Conservation (phyloP, 2,329 filamentous ascomycete genomes). For the Penicillium crustosum region DNA sequence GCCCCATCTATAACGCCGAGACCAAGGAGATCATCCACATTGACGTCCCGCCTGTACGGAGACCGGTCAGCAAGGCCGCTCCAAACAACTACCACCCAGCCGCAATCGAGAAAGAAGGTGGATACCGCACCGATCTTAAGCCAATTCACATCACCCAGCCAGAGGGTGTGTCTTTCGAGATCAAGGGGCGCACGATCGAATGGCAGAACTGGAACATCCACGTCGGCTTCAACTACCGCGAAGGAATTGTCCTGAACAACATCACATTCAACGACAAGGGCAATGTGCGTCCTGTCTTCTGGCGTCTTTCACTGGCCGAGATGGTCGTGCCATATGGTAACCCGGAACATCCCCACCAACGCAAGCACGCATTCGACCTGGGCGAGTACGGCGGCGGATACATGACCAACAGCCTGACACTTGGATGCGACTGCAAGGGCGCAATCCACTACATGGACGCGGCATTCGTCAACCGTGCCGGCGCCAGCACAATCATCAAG, state of each 20-base stretch:
- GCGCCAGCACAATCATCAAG: slow-evolving; percentile 77
- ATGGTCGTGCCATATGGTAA: slow-evolving; percentile 81
- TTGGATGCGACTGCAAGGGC: slow-evolving; percentile 47
- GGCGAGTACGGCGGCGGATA: slow-evolving; percentile 51
- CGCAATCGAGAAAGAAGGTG: slow-evolving; percentile 69
- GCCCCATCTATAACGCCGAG: slow-evolving; percentile 82
- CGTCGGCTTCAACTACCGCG: slow-evolving; percentile 91
- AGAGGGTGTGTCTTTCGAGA: slow-evolving; percentile 81
- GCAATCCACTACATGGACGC: slow-evolving; percentile 90
- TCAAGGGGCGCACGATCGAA: slow-evolving; percentile 70
- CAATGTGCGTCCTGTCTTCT: slow-evolving; percentile 75
- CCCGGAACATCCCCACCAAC: slow-evolving; percentile 50
- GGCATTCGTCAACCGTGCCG: slow-evolving; percentile 74
- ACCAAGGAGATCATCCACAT: slow-evolving; percentile 78
- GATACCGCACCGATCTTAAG: slow-evolving; percentile 77
- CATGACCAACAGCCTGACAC: slow-evolving; percentile 50
- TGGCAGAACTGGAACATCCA: slow-evolving; percentile 97
- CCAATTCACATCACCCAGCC: slow-evolving; percentile 85
- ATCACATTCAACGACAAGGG: slow-evolving; percentile 87
- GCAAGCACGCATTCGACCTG: slow-evolving; percentile 50
- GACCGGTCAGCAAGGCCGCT: slow-evolving; percentile 69
- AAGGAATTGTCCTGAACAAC: slow-evolving; percentile 87
- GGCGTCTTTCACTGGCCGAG: slow-evolving; percentile 82
- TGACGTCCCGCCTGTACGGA: slow-evolving; percentile 74
- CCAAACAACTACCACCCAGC: slow-evolving; percentile 79